Conservation (phyloP, 2,329 filamentous ascomycete genomes). For the Pestalotiopsis sp. region DNA sequence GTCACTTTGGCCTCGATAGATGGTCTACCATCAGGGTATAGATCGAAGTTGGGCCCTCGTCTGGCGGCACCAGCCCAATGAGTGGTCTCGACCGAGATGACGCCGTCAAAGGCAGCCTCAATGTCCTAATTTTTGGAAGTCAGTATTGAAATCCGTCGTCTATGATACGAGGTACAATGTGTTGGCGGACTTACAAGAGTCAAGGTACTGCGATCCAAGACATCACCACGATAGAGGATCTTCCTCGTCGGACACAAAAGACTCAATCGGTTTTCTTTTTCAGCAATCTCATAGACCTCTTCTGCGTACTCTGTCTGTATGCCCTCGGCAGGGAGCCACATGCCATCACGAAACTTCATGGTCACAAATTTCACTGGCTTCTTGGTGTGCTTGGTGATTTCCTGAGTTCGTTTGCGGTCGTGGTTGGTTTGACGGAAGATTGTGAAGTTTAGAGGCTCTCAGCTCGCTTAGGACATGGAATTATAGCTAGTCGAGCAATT, state of each 20-base stretch:
- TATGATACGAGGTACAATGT: background rate
- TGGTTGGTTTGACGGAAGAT: background rate
- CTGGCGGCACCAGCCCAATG: constrained; percentile 58
- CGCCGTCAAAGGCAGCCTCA: constrained; percentile 58
- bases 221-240: constrained; percentile 56
- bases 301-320: constrained; percentile 67
- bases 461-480: background rate
- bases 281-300: constrained; percentile 58
- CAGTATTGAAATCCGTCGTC: background rate
- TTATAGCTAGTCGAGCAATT: background rate
- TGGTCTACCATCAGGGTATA: constrained; percentile 56
- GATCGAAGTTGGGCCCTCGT: constrained; percentile 58
- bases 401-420: background rate
- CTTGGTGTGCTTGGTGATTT: background rate
- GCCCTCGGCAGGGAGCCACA: constrained; percentile 67
- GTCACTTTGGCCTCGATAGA: constrained; percentile 39
- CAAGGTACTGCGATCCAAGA: constrained; percentile 56
- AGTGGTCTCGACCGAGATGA: constrained; percentile 61
- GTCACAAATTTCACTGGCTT: constrained; percentile 10
- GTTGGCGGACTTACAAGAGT: constrained; percentile 42
- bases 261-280: constrained; percentile 50
- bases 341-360: constrained; percentile 67
- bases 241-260: constrained; percentile 61
- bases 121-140: constrained; percentile 44
- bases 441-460: background rate